Evolutionary conservation across 495 filamentous ascomycete genomes (phyloP).

Genomic region (Annulohypoxylon nitens): DNA sequence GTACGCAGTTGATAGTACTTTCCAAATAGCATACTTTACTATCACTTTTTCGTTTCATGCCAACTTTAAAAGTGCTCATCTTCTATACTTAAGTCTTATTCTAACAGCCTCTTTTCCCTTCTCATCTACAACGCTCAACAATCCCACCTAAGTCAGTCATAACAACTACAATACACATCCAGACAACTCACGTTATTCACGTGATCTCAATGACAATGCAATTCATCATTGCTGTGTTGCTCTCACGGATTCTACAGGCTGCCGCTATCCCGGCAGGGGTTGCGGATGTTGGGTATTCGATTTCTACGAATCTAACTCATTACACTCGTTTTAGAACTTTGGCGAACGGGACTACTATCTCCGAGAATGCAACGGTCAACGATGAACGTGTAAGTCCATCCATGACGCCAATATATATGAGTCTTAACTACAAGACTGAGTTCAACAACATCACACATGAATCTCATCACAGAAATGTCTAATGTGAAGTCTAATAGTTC

Average conservation of each 20-base stretch:
- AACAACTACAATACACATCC: background rate
- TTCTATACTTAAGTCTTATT: background rate
- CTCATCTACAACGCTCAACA: background rate
- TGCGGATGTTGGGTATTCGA: background rate
- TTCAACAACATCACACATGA: background rate
- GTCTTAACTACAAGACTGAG: no score
- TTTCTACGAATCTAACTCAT: background rate
- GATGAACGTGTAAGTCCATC: conserved; percentile 24
- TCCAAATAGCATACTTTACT: background rate
- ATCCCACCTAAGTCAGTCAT: background rate
- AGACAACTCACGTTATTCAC: background rate
- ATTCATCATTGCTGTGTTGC: background rate
- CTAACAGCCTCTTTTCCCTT: background rate
- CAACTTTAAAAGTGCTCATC: background rate
- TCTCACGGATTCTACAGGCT: background rate
- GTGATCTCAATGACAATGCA: background rate
- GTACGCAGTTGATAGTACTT: background rate
- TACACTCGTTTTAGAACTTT: background rate
- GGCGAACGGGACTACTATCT: conserved; percentile 16
- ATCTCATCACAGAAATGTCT: background rate
- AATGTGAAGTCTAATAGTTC: conserved; percentile 3
- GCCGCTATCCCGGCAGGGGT: background rate
- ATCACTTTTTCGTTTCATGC: background rate
- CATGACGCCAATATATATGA: background rate
- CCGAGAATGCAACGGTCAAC: background rate